Evolutionary conservation across 1,139 yeast species (phyloP).

Genomic region (Wickerhamomyces sp.): DNA sequence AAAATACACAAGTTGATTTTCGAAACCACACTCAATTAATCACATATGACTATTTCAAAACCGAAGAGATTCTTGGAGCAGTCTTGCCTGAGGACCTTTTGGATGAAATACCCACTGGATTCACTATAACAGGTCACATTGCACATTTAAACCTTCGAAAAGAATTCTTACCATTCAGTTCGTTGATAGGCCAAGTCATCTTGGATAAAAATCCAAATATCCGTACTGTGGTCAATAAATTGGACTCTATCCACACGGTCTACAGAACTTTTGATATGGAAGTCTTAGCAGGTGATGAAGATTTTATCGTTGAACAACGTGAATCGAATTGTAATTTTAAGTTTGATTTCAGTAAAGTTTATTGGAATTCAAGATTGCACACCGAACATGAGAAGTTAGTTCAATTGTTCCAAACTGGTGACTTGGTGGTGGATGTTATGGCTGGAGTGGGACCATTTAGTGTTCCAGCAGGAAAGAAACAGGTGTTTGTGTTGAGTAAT

Average conservation of each 20-base stretch:
- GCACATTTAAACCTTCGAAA: conserved; percentile 88
- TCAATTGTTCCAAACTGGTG: conserved; percentile 49
- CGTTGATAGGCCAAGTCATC: conserved; percentile 82
- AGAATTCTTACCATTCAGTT: conserved; percentile 79
- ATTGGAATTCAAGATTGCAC: conserved; percentile 95
- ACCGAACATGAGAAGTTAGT: conserved; percentile 90
- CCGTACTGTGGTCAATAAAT: conserved; percentile 90
- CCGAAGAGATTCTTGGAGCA: conserved; percentile 77
- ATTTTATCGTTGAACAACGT: conserved; percentile 76
- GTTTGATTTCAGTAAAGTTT: conserved; percentile 89
- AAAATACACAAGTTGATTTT: conserved; percentile 41
- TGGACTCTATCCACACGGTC: conserved; percentile 79
- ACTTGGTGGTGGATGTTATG: conserved; percentile 89
- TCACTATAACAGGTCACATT: conserved; percentile 91
- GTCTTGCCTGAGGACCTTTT: conserved; percentile 68
- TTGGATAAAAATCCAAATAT: conserved; percentile 80
- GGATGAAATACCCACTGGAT: conserved; percentile 83
- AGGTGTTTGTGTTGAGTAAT: conserved; percentile 78
- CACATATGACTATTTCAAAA: conserved; percentile 77
- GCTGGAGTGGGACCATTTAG: conserved; percentile 99
- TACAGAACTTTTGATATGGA: conserved; percentile 94
- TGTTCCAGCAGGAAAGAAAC: conserved; percentile 88
- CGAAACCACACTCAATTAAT: conserved; percentile 52
- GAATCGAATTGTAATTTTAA: conserved; percentile 84
- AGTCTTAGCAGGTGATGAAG: conserved; percentile 72